These are phyloP conservation scores for Hypoxylon intermedium DNA, from an alignment of 495 filamentous ascomycete genomes.

Conservation along the genomic window DNA sequence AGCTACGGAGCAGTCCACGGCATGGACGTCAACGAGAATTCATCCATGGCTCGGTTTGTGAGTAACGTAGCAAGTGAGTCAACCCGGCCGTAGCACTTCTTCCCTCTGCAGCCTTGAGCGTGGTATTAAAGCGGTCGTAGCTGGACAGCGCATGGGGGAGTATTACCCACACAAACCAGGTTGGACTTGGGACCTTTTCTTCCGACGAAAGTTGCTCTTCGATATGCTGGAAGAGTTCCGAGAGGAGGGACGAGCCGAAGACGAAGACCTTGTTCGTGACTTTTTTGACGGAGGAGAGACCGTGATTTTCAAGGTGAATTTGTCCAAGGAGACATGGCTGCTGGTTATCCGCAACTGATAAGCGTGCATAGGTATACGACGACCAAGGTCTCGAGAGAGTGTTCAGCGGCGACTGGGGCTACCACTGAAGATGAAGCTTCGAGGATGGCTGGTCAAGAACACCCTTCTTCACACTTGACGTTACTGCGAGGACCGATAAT, in stretches of 20 bases:
- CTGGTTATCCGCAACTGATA: not conserved
- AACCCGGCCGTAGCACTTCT: not conserved
- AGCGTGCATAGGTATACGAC: conserved; percentile 12
- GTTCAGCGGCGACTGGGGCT: not conserved
- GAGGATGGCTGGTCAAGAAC: too few relatives aligned
- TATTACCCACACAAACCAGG: conserved; percentile 5
- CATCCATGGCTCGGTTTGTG: conserved; percentile 17
- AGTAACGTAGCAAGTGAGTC: conserved; percentile 9
- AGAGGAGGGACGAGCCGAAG: conserved; percentile 14
- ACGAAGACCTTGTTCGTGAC: conserved; percentile 13
- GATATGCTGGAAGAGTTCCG: conserved; percentile 15
- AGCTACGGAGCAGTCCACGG: conserved; percentile 20
- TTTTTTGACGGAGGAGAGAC: conserved; percentile 27
- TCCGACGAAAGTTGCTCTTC: conserved; percentile 22
- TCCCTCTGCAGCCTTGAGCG: too few relatives aligned
- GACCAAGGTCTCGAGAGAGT: conserved; percentile 1
- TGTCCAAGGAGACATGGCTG: not conserved
- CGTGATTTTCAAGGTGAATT: conserved; percentile 25
- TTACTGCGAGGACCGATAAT: too few relatives aligned
- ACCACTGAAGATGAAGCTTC: conserved; percentile 8
- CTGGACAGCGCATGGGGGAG: not conserved
- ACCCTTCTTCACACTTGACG: too few relatives aligned
- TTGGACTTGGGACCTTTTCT: conserved; percentile 25
- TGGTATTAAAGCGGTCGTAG: conserved; percentile 3
- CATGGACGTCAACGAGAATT: conserved; percentile 22